Percentiles rank a stretch among this genome's conserved stretches.
phyloP scores from a whole-genome alignment of 2,329 filamentous ascomycete species.

The Lecanicillium sp. region DNA sequence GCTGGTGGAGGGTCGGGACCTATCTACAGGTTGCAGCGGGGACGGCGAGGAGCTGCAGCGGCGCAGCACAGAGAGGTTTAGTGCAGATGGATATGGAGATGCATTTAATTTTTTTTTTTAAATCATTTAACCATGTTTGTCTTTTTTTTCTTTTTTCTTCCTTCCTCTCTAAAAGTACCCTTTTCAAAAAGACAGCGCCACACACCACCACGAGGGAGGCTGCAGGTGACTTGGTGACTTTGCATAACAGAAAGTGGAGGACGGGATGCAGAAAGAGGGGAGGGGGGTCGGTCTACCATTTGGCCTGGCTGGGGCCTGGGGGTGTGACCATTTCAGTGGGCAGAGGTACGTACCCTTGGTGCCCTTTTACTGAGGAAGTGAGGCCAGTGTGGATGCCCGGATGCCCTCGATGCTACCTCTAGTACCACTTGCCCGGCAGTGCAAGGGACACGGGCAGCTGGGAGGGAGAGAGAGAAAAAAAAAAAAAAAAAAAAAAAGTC shows the following conservation, averaged over 20 bases:
- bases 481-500: too few relatives aligned
- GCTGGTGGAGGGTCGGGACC: neutral
- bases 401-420: too few relatives aligned
- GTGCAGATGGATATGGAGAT: neutral
- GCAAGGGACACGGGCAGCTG: too few relatives aligned
- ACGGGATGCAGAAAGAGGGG: neutral
- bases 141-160: neutral
- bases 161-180: neutral
- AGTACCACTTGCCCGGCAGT: too few relatives aligned
- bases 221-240: neutral
- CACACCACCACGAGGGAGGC: conserved; percentile 1
- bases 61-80: neutral
- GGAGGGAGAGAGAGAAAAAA: too few relatives aligned
- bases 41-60: neutral
- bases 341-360: too few relatives aligned
- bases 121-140: neutral
- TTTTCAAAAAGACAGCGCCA: neutral
- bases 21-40: neutral
- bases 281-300: conserved; percentile 2
- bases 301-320: neutral
- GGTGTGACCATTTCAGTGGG: too few relatives aligned
- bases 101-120: neutral
- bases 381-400: too few relatives aligned
- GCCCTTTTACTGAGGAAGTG: too few relatives aligned
- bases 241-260: neutral